phyloP scores from a whole-genome alignment of 495 filamentous ascomycete genomes.

The Lichenothelia convexa region DNA sequence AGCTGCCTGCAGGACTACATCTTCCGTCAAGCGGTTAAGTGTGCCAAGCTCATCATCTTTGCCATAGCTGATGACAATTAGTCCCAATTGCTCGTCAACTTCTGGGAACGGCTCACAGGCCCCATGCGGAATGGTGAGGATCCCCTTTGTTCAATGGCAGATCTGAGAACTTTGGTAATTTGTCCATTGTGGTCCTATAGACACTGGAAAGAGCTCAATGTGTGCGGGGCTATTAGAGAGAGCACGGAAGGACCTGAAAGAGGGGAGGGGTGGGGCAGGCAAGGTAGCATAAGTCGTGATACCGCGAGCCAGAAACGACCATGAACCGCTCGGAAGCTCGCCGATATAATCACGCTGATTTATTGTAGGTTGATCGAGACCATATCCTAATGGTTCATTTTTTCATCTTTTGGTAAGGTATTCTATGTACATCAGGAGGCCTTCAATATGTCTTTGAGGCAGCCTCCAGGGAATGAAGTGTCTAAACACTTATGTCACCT shows the following conservation, averaged over 20 bases:
- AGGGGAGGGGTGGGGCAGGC: too few relatives aligned
- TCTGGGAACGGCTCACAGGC: conserved; percentile 8
- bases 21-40: conserved; percentile 17
- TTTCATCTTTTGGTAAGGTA: too few relatives aligned
- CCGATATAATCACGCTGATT: too few relatives aligned
- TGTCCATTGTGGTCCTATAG: conserved; percentile 6
- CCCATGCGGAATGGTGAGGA: conserved; percentile 18
- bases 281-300: too few relatives aligned
- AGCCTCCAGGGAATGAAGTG: too few relatives aligned
- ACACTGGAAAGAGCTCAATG: background rate
- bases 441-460: too few relatives aligned
- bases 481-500: too few relatives aligned
- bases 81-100: background rate
- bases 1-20: conserved; percentile 17
- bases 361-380: too few relatives aligned
- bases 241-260: background rate
- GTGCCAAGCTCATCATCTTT: conserved; percentile 19
- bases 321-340: too few relatives aligned
- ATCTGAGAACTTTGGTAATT: conserved; percentile 14
- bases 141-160: conserved; percentile 14
- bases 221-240: background rate
- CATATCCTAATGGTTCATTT: too few relatives aligned
- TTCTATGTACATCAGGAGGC: too few relatives aligned
- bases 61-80: conserved; percentile 12
- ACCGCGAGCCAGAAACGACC: too few relatives aligned